Conservation (phyloP, 129 eudicot species). For the Saposhnikovia divaricata region DNA sequence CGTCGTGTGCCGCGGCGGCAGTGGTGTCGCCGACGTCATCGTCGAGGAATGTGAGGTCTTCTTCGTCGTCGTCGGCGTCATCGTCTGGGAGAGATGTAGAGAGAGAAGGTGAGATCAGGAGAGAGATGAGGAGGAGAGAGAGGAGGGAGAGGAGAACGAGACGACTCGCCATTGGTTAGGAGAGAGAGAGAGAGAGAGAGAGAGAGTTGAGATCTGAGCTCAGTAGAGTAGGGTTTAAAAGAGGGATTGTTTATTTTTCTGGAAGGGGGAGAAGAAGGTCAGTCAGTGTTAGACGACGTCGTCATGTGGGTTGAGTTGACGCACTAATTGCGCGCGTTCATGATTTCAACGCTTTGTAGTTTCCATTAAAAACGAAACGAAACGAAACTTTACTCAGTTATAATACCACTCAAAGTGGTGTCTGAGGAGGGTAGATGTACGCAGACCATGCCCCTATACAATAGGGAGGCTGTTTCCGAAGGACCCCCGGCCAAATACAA, state of each 20-base stretch:
- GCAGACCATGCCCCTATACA: no score
- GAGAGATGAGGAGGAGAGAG: constrained; percentile 47
- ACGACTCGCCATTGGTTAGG: constrained; percentile 44
- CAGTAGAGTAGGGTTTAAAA: constrained; percentile 13
- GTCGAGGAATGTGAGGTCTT: constrained; percentile 80
- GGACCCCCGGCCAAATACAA: no score
- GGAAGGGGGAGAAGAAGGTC: neutral
- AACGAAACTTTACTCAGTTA: no score
- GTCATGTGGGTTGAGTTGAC: neutral
- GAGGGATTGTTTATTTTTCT: neutral
- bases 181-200: constrained; percentile 14
- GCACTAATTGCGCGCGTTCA: neutral
- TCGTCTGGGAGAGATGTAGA: constrained; percentile 21
- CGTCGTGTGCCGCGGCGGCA: constrained; percentile 14
- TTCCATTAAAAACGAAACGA: no score
- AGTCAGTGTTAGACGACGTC: neutral
- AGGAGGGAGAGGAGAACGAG: constrained; percentile 29
- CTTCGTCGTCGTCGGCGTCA: constrained; percentile 59
- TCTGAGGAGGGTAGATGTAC: no score
- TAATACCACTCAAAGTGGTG: no score
- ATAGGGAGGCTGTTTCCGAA: no score
- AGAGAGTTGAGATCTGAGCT: constrained; percentile 18
- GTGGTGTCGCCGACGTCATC: constrained; percentile 24
- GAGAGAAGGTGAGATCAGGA: constrained; percentile 32
- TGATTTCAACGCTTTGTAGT: neutral